Conservation (phyloP, 2,329 filamentous ascomycete species). For the Lasiodiplodia gonubiensis region DNA sequence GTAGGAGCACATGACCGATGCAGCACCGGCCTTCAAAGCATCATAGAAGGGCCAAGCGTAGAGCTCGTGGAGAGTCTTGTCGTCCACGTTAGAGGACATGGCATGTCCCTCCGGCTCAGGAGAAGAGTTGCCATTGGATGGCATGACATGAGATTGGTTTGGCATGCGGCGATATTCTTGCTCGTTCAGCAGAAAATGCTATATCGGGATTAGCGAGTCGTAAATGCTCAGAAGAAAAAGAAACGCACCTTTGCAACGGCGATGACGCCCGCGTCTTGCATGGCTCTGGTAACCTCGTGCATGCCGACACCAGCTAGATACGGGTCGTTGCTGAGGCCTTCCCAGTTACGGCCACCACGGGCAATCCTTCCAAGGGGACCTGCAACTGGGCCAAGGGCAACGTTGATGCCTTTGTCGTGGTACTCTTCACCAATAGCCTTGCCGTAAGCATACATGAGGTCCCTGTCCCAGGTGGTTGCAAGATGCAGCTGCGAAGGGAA, state of each 20-base stretch:
- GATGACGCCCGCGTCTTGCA: constrained; percentile 62
- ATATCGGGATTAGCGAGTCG: constrained; percentile 23
- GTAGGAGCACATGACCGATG: constrained; percentile 65
- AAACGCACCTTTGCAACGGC: constrained; percentile 62
- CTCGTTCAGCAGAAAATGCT: constrained; percentile 65
- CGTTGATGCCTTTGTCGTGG: constrained; percentile 60
- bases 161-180: constrained; percentile 59
- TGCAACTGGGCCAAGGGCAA: constrained; percentile 72
- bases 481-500: constrained; percentile 41
- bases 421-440: constrained; percentile 42
- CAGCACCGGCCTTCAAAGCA: constrained; percentile 62
- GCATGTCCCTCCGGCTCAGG: constrained; percentile 58
- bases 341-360: constrained; percentile 68
- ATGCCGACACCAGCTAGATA: constrained; percentile 63
- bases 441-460: constrained; percentile 42
- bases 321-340: constrained; percentile 73
- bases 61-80: constrained; percentile 68
- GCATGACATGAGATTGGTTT: constrained; percentile 42
- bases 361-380: constrained; percentile 71
- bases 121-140: not conserved
- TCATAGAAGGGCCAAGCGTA: constrained; percentile 72
- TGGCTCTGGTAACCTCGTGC: constrained; percentile 57
- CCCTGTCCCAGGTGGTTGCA: constrained; percentile 49
- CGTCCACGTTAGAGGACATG: constrained; percentile 64
- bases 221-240: not conserved